Conservation (phyloP, 2,329 filamentous ascomycete species). For the Fonsecaea nubica region DNA sequence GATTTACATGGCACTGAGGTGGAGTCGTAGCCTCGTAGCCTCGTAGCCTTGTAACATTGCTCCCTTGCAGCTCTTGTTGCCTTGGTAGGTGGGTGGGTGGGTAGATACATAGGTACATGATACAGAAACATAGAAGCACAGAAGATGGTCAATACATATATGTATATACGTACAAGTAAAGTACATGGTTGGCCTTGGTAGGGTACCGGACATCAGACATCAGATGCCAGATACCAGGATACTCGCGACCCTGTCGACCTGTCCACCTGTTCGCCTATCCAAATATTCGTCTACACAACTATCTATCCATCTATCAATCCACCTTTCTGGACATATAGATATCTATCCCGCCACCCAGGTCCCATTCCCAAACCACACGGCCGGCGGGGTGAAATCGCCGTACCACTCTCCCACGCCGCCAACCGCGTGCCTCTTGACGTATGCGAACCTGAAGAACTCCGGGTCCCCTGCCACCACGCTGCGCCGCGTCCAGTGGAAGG, state of each 20-base stretch:
- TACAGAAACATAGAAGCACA: too few relatives aligned
- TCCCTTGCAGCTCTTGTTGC: too few relatives aligned
- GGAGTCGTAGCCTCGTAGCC: too few relatives aligned
- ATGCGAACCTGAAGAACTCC: slow-evolving; percentile 45
- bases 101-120: too few relatives aligned
- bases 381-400: slow-evolving; percentile 11
- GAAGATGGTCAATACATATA: too few relatives aligned
- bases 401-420: slow-evolving; percentile 7
- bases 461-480: slow-evolving; percentile 26
- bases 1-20: too few relatives aligned
- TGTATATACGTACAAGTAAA: too few relatives aligned
- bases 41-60: too few relatives aligned
- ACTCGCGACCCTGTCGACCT: background rate
- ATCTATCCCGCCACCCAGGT: background rate
- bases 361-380: slow-evolving; percentile 2
- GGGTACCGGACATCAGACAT: too few relatives aligned
- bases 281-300: background rate
- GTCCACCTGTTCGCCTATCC: background rate
- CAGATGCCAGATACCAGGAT: too few relatives aligned
- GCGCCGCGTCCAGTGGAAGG: slow-evolving; percentile 29
- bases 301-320: background rate
- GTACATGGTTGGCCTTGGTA: too few relatives aligned
- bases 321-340: background rate
- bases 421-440: slow-evolving; percentile 5
- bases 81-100: too few relatives aligned